Evolutionary conservation across 768 basidiomycete genomes (phyloP).

Genomic region (Lyophyllum atratum): DNA sequence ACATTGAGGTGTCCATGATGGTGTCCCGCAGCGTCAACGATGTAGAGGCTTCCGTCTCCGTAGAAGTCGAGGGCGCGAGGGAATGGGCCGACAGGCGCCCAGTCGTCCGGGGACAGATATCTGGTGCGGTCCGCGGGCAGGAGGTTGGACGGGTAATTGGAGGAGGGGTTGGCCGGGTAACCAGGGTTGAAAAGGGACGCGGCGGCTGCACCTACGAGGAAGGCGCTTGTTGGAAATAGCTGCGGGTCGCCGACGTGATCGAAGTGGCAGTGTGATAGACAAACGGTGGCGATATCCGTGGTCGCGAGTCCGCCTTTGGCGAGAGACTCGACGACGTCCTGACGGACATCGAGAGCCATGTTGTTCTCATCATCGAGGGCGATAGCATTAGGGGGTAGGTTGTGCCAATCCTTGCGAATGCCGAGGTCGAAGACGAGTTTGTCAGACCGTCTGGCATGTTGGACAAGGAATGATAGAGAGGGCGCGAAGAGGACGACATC

Average conservation of each 20-base stretch:
- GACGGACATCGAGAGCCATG: constrained; percentile 24
- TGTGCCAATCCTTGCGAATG: constrained; percentile 48
- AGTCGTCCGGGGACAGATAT: constrained; percentile 12
- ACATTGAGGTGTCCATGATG: constrained; percentile 55
- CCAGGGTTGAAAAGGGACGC: constrained; percentile 13
- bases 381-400: constrained; percentile 33
- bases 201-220: constrained; percentile 48
- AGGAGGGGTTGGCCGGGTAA: neutral
- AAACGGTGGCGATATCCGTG: constrained; percentile 42
- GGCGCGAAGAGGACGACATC: constrained; percentile 35
- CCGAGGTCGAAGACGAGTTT: constrained; percentile 60
- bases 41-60: constrained; percentile 58
- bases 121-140: constrained; percentile 14
- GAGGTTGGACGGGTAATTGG: constrained; percentile 8
- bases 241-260: constrained; percentile 52
- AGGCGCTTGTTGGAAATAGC: constrained; percentile 45
- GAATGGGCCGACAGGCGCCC: constrained; percentile 20
- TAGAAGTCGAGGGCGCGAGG: constrained; percentile 54
- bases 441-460: constrained; percentile 41
- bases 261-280: constrained; percentile 56
- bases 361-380: neutral
- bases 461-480: constrained; percentile 53
- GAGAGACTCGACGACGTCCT: constrained; percentile 50
- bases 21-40: constrained; percentile 61
- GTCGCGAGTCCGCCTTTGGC: constrained; percentile 47